Base-by-base conservation (phyloP, 2,329 filamentous ascomycete genomes). In the Fusarium tricinctum region DNA sequence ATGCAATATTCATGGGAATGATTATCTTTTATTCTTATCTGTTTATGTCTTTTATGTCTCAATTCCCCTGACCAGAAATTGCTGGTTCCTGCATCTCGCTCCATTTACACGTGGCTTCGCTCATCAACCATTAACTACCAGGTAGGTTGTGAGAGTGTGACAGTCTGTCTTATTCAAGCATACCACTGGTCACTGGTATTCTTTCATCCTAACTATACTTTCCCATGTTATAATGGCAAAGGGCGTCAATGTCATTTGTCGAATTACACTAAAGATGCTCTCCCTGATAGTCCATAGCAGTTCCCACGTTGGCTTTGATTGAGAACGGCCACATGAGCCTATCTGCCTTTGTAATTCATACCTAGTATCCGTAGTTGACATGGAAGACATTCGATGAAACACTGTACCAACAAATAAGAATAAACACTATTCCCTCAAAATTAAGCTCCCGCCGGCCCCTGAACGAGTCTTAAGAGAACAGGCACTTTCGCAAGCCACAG, bases 51-150 rank as follows among this genome's bases (percentile, higher is more conserved):
- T 30, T 30, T 30, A 12, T 12, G 28, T 30, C 28, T 30, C 28
- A 13, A 30, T 30, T 30, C 28, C 28, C 28, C 28, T 48, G 38
- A 22, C 9, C 14, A 42, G 10, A 12, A 30, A 20, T n/a, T 17
- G 17, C 22, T 39, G 19, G 23, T 39, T 8, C 30, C 42, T 19
- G 9, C 15, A 9, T 13, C 20, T 33, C n/a, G 22, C 5, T 40
- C 43, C 39, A 28, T 63, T 10, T 38, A 62, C 19, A 55, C 48
- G 57, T 62, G 57, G 35, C 59, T 62, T 62, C 28, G 17, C 23
- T 22, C 28, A 30, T 30, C 28, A 26, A 43, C 30, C 30, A 33
- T 15, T 13, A 30, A 13, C 28, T 30, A 23, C 23, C 23, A 23
- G 23, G 23, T 23, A 23, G 8, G 23, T 23, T 23, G 23, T 23